These are phyloP conservation scores for Wickerhamomyces rabaulensis DNA, from an alignment of 805 yeast genomes.

Conservation along the genomic window DNA sequence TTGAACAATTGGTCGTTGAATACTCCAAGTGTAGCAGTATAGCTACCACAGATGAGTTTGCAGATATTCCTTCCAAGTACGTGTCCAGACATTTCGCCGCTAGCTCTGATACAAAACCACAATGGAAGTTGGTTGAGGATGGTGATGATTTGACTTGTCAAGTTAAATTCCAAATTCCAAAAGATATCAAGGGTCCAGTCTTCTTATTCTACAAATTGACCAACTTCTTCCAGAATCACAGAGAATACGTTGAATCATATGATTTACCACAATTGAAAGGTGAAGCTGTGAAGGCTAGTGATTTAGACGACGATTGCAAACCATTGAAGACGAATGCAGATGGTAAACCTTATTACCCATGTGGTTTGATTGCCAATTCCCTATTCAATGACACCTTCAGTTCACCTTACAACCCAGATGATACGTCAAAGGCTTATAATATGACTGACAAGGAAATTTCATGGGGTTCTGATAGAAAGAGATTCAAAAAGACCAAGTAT, in stretches of 20 bases:
- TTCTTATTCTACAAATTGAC: slow-evolving; percentile 82
- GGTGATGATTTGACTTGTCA: slow-evolving; percentile 46
- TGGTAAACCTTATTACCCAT: slow-evolving; percentile 76
- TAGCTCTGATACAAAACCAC: slow-evolving; percentile 32
- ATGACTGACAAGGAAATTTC: slow-evolving; percentile 57
- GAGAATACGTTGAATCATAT: slow-evolving; percentile 84
- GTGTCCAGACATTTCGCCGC: slow-evolving; percentile 56
- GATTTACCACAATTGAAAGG: slow-evolving; percentile 83
- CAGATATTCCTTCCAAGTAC: slow-evolving; percentile 54
- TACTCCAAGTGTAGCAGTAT: slow-evolving; percentile 62
- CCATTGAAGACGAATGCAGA: slow-evolving; percentile 50
- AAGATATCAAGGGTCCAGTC: slow-evolving; percentile 62
- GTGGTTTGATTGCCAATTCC: slow-evolving; percentile 93
- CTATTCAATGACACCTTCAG: slow-evolving; percentile 83
- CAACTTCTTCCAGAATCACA: slow-evolving; percentile 90
- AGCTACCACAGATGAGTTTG: slow-evolving; percentile 40
- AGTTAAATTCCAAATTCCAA: slow-evolving; percentile 68
- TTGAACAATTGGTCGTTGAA: slow-evolving; percentile 69
- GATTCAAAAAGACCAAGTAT: slow-evolving; percentile 72
- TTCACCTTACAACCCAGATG: slow-evolving; percentile 32
- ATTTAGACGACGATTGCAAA: slow-evolving; percentile 50
- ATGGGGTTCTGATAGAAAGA: slow-evolving; percentile 73
- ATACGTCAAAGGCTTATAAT: slow-evolving; percentile 3
- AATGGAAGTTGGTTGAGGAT: slow-evolving; percentile 55
- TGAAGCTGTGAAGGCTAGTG: slow-evolving; percentile 48